Base-by-base conservation (phyloP, 2,329 filamentous ascomycete species). In the Trichocomaceae sp. region DNA sequence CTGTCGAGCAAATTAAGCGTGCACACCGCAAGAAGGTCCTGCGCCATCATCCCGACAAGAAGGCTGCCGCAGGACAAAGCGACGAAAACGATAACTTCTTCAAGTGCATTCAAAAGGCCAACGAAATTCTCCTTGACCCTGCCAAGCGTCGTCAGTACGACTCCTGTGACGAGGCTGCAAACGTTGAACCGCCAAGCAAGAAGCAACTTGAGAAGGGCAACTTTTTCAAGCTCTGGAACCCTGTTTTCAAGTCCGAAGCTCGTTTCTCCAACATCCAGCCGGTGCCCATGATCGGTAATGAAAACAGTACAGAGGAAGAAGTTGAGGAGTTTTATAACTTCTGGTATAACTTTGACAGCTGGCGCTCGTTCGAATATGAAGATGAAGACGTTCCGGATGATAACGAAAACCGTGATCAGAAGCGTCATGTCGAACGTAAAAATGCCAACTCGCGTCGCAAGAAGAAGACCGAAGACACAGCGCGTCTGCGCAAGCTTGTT, bases 21-120 rank as follows among this genome's bases (percentile, higher is more conserved):
- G 93, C 95, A 63, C 92, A 99, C 79, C 90, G 93, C 79, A 96
- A 95, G 84, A 99, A 99, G 87, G 93, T 99, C 62, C 87, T 99
- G 62, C 92, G 90, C 78, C 93, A 99, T 75, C 93, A 99, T 75
- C 93, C 93, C 59, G 93, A 99, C 75, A 99, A 99, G 86, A 95
- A 95, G 79, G 93, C 95, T 15, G 93, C 93, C 26, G 83, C 86
- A 47, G 93, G 93, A 59, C 82, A 83, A 66, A 82, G 83, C 63
- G 91, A 97, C 67, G 92, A 77, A 65, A 75, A 96, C 75, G 93
- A 99, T 74, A 89, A 88, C 73, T 99, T 99, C 81, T 99, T 99
- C 87, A 99, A 99, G 83, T 99, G 95, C 76, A 99, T 99, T 73
- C 95, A 99, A 73, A 96, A 96, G 76, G 93, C 93, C 56, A 92